Conservation (phyloP, 306 rosid genomes). For the Corylus avellana region DNA sequence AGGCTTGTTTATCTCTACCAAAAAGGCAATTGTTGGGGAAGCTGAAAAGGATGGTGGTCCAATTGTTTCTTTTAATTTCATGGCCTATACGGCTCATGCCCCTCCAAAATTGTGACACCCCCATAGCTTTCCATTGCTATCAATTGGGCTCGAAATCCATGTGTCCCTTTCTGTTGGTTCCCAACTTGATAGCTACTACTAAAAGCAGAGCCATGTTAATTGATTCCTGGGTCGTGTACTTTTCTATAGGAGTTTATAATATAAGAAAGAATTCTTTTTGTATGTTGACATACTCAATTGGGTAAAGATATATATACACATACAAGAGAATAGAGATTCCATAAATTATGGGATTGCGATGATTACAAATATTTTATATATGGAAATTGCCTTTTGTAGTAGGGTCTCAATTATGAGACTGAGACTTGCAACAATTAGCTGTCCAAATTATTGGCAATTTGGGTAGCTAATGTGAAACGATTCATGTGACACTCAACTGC, state of each 20-base stretch:
- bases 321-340: no score
- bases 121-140: constrained; percentile 27
- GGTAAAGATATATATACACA: no score
- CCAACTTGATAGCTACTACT: constrained; percentile 33
- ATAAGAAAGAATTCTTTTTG: no score
- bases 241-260: neutral
- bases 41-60: constrained; percentile 59
- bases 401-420: no score
- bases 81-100: constrained; percentile 35
- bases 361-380: no score
- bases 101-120: constrained; percentile 41
- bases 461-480: no score
- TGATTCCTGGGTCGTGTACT: neutral
- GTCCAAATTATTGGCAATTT: no score
- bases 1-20: constrained; percentile 39
- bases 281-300: no score
- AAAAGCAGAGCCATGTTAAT: neutral
- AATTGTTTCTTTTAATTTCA: constrained; percentile 35
- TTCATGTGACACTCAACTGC: no score
- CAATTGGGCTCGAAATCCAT: constrained; percentile 44
- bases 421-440: no score
- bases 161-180: constrained; percentile 40
- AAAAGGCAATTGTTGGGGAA: constrained; percentile 47
- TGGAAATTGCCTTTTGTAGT: no score
- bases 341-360: no score